These are phyloP conservation scores for Ogataea allantospora DNA, from an alignment of 805 yeast genomes.

Conservation along the genomic window DNA sequence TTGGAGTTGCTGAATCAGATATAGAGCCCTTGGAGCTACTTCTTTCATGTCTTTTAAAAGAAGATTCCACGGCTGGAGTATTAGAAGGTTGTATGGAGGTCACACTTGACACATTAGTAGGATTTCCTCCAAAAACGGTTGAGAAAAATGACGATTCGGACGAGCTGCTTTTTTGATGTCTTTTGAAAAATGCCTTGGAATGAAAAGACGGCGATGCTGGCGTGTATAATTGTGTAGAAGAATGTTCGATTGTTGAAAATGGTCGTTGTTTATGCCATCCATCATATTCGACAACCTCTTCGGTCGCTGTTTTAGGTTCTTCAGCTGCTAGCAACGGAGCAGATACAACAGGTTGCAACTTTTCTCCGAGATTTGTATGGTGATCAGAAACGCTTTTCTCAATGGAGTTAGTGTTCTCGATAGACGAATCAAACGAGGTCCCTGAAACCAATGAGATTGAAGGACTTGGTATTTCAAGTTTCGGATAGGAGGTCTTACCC, in stretches of 20 bases:
- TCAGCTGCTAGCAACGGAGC: conserved; percentile 30
- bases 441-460: conserved; percentile 23
- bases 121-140: conserved; percentile 31
- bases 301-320: not conserved
- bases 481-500: conserved; percentile 19
- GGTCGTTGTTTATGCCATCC: conserved; percentile 29
- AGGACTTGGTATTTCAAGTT: conserved; percentile 12
- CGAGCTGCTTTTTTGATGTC: conserved; percentile 63
- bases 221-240: conserved; percentile 23
- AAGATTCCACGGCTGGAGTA: conserved; percentile 7
- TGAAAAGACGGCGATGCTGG: conserved; percentile 38
- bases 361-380: conserved; percentile 16
- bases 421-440: conserved; percentile 12
- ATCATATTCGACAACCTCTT: not conserved
- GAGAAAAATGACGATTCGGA: conserved; percentile 50
- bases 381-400: not conserved
- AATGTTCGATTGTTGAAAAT: conserved; percentile 37
- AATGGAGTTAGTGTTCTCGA: not conserved
- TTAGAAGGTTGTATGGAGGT: conserved; percentile 27
- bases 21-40: conserved; percentile 30
- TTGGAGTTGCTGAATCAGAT: conserved; percentile 29
- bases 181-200: conserved; percentile 52
- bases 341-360: conserved; percentile 36
- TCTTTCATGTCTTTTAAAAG: conserved; percentile 23
- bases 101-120: not conserved